Conservation (phyloP, 768 basidiomycete genomes). For the Tulasnella sp. region DNA sequence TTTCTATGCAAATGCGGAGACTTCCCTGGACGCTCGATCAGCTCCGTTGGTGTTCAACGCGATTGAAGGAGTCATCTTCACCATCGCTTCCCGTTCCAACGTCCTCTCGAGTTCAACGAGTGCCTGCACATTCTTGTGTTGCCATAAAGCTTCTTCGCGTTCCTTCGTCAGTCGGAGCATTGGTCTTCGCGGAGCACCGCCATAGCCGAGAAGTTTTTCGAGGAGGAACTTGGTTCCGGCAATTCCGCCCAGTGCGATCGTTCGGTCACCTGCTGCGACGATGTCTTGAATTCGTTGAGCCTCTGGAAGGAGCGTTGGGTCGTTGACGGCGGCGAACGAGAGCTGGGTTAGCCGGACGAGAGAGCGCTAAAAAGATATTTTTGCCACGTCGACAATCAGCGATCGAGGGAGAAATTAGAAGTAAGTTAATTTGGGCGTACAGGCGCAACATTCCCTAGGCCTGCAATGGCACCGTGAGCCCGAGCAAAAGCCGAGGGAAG, state of each 20-base stretch:
- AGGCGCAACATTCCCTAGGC: constrained; percentile 79
- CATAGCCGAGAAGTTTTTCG: constrained; percentile 72
- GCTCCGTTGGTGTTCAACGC: constrained; percentile 5
- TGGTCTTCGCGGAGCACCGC: constrained; percentile 73
- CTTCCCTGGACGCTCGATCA: constrained; percentile 16
- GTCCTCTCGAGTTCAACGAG: constrained; percentile 56
- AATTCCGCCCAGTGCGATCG: constrained; percentile 70
- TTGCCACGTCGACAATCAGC: background rate
- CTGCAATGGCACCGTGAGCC: constrained; percentile 86
- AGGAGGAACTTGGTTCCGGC: constrained; percentile 80
- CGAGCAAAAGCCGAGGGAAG: constrained; percentile 66
- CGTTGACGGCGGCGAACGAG: constrained; percentile 51
- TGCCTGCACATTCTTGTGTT: constrained; percentile 66
- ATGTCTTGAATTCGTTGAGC: constrained; percentile 75
- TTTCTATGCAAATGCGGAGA: constrained; percentile 21
- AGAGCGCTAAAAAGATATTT: constrained; percentile 56
- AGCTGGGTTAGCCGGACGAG: constrained; percentile 59
- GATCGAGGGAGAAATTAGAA: background rate
- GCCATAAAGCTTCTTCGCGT: constrained; percentile 61
- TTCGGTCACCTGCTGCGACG: constrained; percentile 73
- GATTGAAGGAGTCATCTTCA: background rate
- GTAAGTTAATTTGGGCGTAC: constrained; percentile 39
- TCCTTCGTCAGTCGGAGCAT: constrained; percentile 59
- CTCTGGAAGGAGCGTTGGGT: constrained; percentile 56
- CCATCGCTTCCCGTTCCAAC: constrained; percentile 30